A percentile compares a stretch with the other conserved stretches of the same genome.
These are phyloP conservation scores for Malus sylvestris DNA, from an alignment of 306 rosid species.

Conservation along the genomic window DNA sequence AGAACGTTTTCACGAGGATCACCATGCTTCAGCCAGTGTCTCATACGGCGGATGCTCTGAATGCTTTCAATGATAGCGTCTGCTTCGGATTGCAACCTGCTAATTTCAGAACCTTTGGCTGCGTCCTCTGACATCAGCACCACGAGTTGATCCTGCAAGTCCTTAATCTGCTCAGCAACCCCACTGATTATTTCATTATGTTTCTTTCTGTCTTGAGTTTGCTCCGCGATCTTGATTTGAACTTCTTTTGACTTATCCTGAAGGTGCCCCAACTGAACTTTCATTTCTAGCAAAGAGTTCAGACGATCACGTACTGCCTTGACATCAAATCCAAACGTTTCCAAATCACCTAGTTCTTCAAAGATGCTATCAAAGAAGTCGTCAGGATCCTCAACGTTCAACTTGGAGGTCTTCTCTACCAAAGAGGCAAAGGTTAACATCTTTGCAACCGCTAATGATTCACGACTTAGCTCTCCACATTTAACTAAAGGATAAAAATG, in stretches of 20 bases:
- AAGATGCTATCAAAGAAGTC: background rate
- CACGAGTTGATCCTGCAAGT: background rate
- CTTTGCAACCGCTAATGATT: slow-evolving; percentile 12
- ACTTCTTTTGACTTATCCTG: background rate
- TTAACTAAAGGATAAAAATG: slow-evolving; percentile 10
- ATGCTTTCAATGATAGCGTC: background rate
- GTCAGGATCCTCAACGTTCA: background rate
- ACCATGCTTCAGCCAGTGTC: background rate
- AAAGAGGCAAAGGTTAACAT: slow-evolving; percentile 17
- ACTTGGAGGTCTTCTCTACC: background rate
- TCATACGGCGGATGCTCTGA: background rate
- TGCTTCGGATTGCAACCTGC: slow-evolving; percentile 2
- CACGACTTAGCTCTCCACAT: background rate
- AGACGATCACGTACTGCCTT: background rate
- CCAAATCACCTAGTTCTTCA: background rate
- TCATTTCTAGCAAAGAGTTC: background rate
- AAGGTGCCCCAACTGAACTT: slow-evolving; percentile 6
- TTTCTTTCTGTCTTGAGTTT: background rate
- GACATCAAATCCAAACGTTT: slow-evolving; percentile 12
- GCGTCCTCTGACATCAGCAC: background rate
- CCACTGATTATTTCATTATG: background rate
- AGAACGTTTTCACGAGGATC: background rate
- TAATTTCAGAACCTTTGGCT: background rate
- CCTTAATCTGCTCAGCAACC: background rate
- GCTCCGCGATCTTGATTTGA: background rate